These are phyloP conservation scores for Monilinia fructigena DNA, from an alignment of 2,329 filamentous ascomycete species.

Conservation along the genomic window DNA sequence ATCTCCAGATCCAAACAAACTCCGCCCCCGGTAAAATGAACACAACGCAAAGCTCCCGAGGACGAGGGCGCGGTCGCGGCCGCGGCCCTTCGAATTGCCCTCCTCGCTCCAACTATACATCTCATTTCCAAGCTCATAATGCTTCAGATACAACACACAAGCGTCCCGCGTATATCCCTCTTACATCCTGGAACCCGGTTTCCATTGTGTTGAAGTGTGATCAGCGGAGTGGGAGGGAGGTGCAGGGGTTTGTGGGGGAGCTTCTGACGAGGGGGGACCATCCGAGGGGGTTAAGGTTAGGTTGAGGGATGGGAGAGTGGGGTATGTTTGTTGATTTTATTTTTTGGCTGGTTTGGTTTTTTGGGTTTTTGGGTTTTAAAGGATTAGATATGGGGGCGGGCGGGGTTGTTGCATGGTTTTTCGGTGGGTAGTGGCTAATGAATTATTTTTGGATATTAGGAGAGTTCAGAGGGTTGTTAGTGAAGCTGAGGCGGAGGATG, in stretches of 20 bases:
- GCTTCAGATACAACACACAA: no score
- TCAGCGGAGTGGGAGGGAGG: slow-evolving; percentile 37
- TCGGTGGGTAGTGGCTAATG: neutral
- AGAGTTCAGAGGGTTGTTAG: slow-evolving; percentile 37
- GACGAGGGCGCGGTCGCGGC: no score
- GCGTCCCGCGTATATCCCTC: slow-evolving; percentile 34
- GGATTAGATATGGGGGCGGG: no score
- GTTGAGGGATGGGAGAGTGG: slow-evolving; percentile 37
- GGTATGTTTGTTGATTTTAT: slow-evolving; percentile 10
- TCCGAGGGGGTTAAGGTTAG: slow-evolving; percentile 40
- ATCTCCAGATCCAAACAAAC: no score
- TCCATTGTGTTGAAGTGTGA: slow-evolving; percentile 39
- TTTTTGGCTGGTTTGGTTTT: neutral
- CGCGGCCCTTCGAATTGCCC: no score
- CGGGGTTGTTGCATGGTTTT: neutral
- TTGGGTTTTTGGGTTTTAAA: neutral
- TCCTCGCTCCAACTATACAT: no score
- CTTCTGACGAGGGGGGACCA: slow-evolving; percentile 38
- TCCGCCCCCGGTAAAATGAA: no score
- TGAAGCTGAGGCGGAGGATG: slow-evolving; percentile 28
- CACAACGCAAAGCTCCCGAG: no score
- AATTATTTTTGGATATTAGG: neutral
- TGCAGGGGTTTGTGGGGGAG: slow-evolving; percentile 36
- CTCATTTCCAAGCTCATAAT: no score
- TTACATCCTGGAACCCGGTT: slow-evolving; percentile 34